Percentiles rank a stretch among this genome's conserved stretches.
Evolutionary conservation across 441 rosid species (phyloP).

Genomic region (Melastoma candidum): DNA sequence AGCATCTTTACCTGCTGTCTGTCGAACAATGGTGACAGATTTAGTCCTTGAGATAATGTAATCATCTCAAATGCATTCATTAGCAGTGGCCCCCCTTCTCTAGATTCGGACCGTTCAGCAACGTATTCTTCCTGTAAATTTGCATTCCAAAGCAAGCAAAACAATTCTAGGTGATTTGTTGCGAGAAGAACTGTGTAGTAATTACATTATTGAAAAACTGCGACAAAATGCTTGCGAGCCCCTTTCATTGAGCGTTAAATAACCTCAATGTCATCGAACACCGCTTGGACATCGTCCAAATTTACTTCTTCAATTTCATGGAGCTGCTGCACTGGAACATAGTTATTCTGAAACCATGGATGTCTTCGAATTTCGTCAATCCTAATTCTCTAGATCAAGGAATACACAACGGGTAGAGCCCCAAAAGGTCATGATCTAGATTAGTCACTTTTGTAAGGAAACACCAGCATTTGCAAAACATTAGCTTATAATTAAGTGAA

Average conservation of each 20-base stretch:
- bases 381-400: constrained; percentile 54
- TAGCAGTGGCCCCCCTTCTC: constrained; percentile 50
- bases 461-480: no score
- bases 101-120: constrained; percentile 31
- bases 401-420: constrained; percentile 2
- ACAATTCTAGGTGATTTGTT: constrained; percentile 1
- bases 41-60: constrained; percentile 86
- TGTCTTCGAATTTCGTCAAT: constrained; percentile 54
- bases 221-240: constrained; percentile 2
- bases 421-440: no score
- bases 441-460: no score
- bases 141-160: constrained; percentile 11
- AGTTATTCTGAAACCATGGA: constrained; percentile 59
- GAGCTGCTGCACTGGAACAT: constrained; percentile 38
- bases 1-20: constrained; percentile 54
- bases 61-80: constrained; percentile 99
- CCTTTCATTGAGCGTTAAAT: constrained; percentile 3
- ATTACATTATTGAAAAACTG: constrained; percentile 6
- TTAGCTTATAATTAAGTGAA: no score
- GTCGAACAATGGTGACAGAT: constrained; percentile 81
- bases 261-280: constrained; percentile 86
- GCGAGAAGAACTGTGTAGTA: not conserved
- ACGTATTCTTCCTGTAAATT: constrained; percentile 61
- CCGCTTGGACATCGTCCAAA: constrained; percentile 71
- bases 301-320: constrained; percentile 53